Conservation (phyloP, 1,284 basidiomycete species). For the Ceraceosorus guamensis region DNA sequence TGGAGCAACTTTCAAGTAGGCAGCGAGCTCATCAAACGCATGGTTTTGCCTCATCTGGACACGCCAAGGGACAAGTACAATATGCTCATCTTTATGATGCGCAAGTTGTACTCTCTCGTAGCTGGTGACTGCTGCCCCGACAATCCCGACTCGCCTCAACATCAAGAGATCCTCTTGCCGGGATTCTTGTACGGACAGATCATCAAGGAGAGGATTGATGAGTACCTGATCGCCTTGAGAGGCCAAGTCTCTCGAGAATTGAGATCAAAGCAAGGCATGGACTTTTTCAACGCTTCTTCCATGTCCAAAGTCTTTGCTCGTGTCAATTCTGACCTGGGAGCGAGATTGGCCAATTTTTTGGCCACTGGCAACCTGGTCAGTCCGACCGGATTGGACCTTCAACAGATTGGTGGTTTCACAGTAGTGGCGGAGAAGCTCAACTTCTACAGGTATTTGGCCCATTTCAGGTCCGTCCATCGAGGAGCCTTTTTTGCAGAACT, state of each 20-base stretch:
- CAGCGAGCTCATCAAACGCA: slow-evolving; percentile 71
- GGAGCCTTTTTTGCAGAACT: slow-evolving; percentile 99
- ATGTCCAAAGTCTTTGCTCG: slow-evolving; percentile 69
- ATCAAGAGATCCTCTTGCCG: slow-evolving; percentile 93
- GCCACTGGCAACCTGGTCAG: slow-evolving; percentile 95
- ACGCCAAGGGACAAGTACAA: slow-evolving; percentile 90
- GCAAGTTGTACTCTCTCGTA: slow-evolving; percentile 88
- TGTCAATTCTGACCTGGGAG: slow-evolving; percentile 85
- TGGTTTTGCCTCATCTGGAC: slow-evolving; percentile 84
- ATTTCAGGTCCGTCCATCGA: slow-evolving; percentile 97
- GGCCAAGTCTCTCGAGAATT: slow-evolving; percentile 70
- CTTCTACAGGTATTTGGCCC: slow-evolving; percentile 95
- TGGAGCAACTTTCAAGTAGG: slow-evolving; percentile 80
- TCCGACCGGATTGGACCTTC: slow-evolving; percentile 88
- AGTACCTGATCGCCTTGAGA: slow-evolving; percentile 71
- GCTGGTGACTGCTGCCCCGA: slow-evolving; percentile 85
- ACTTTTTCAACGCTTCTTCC: slow-evolving; percentile 81
- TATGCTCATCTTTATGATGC: slow-evolving; percentile 95
- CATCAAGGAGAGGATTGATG: slow-evolving; percentile 93
- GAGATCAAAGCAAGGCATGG: slow-evolving; percentile 62
- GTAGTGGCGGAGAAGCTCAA: slow-evolving; percentile 99
- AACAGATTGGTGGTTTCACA: slow-evolving; percentile 94
- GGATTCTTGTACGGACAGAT: slow-evolving; percentile 93
- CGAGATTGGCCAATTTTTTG: slow-evolving; percentile 84
- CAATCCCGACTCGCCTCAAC: slow-evolving; percentile 97